Conservation (phyloP, 2,329 filamentous ascomycete species). For the Epichloe sp. region DNA sequence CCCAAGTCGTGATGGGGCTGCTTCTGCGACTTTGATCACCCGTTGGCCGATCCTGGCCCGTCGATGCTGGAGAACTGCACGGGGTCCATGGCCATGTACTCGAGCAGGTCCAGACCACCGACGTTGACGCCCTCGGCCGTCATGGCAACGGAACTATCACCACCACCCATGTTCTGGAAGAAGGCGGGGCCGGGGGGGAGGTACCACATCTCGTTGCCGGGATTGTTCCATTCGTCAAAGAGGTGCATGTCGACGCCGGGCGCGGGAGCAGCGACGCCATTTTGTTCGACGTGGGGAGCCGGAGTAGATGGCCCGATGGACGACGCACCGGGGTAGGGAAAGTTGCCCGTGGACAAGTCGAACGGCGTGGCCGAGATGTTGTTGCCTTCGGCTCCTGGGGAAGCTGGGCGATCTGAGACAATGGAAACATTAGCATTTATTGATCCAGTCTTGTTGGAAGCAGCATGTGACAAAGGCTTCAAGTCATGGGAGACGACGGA, state of each 20-base stretch:
- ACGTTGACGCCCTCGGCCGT: constrained; percentile 55
- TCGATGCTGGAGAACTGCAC: constrained; percentile 26
- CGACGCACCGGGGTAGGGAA: constrained; percentile 37
- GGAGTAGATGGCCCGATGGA: constrained; percentile 40
- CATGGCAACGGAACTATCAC: constrained; percentile 48
- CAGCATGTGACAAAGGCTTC: background rate
- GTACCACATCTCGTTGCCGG: constrained; percentile 53
- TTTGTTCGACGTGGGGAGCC: constrained; percentile 24
- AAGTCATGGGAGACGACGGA: background rate
- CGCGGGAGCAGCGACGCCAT: constrained; percentile 6
- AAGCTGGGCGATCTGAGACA: constrained; percentile 20
- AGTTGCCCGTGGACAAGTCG: constrained; percentile 40
- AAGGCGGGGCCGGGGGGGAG: constrained; percentile 48
- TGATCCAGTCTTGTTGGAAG: background rate
- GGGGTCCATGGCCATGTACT: constrained; percentile 53
- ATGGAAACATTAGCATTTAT: background rate
- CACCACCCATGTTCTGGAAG: constrained; percentile 51
- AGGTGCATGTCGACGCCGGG: constrained; percentile 25
- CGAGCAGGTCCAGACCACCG: constrained; percentile 51
- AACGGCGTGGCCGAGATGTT: constrained; percentile 53
- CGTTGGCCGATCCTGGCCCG: constrained; percentile 10
- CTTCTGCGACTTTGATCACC: too few relatives aligned
- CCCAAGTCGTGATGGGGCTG: too few relatives aligned
- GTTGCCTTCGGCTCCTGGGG: constrained; percentile 19
- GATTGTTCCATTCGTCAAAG: constrained; percentile 42